These are phyloP conservation scores for Serpula lacrymans DNA, from an alignment of 768 basidiomycete species.

Conservation along the genomic window DNA sequence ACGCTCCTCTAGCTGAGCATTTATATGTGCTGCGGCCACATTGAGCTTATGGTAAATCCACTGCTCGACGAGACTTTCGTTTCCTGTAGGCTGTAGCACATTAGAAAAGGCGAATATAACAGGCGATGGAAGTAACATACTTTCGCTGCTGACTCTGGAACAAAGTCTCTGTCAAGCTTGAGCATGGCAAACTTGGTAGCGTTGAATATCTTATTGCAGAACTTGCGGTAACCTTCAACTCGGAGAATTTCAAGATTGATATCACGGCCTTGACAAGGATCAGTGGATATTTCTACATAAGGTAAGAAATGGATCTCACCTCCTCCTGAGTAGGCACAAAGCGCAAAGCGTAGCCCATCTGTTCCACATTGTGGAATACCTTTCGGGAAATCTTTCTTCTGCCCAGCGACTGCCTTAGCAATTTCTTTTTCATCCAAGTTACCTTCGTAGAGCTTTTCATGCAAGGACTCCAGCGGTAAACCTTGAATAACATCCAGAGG, in stretches of 20 bases:
- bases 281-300: background rate
- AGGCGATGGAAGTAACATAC: constrained; percentile 34
- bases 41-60: constrained; percentile 98
- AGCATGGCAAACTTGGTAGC: constrained; percentile 99
- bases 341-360: constrained; percentile 91
- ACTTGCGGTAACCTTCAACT: constrained; percentile 98
- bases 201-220: constrained; percentile 99
- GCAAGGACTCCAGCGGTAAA: constrained; percentile 70
- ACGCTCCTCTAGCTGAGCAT: constrained; percentile 67
- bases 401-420: constrained; percentile 83
- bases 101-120: constrained; percentile 8
- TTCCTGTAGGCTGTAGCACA: constrained; percentile 68
- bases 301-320: constrained; percentile 41
- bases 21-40: constrained; percentile 71
- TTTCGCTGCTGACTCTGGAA: constrained; percentile 66
- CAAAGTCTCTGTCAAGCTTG: constrained; percentile 83
- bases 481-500: constrained; percentile 95
- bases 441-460: constrained; percentile 82
- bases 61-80: constrained; percentile 87
- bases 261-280: constrained; percentile 68
- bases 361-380: constrained; percentile 99
- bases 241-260: constrained; percentile 95
- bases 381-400: constrained; percentile 99
- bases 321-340: constrained; percentile 91
- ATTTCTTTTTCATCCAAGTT: constrained; percentile 95